phyloP scores from a whole-genome alignment of 768 basidiomycete genomes.

The Cystofilobasidium macerans region DNA sequence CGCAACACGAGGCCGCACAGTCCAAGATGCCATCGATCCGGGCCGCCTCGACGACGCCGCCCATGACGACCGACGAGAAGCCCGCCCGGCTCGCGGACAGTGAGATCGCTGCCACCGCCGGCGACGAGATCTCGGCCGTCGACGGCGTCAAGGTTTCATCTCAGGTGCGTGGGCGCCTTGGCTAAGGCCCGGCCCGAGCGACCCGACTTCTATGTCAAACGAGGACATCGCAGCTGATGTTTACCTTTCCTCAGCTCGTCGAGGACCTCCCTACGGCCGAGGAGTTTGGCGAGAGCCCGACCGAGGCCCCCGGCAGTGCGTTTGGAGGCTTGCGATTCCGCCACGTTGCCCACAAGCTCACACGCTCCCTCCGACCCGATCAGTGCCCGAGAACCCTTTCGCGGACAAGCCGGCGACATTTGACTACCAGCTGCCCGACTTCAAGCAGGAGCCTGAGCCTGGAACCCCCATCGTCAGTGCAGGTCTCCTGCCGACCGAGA shows the following conservation, averaged over 20 bases:
- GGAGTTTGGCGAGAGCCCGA: not conserved
- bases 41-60: not conserved
- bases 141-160: not conserved
- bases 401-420: not conserved
- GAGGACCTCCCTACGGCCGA: not conserved
- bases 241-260: not conserved
- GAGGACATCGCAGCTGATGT: not conserved
- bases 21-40: not conserved
- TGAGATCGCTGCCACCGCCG: not conserved
- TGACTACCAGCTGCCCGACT: constrained; percentile 5
- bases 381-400: constrained; percentile 13
- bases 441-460: constrained; percentile 6
- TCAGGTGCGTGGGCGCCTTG: not conserved
- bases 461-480: not conserved
- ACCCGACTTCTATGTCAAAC: not conserved
- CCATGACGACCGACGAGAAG: not conserved
- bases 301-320: constrained; percentile 3
- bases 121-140: not conserved
- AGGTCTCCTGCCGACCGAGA: not conserved
- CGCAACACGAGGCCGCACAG: not conserved
- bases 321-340: not conserved
- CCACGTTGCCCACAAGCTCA: not conserved
- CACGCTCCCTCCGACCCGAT: no score
- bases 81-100: not conserved
- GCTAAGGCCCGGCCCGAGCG: not conserved